Conservation (phyloP, 2,329 filamentous ascomycete genomes). For the Alternaria brassicae region DNA sequence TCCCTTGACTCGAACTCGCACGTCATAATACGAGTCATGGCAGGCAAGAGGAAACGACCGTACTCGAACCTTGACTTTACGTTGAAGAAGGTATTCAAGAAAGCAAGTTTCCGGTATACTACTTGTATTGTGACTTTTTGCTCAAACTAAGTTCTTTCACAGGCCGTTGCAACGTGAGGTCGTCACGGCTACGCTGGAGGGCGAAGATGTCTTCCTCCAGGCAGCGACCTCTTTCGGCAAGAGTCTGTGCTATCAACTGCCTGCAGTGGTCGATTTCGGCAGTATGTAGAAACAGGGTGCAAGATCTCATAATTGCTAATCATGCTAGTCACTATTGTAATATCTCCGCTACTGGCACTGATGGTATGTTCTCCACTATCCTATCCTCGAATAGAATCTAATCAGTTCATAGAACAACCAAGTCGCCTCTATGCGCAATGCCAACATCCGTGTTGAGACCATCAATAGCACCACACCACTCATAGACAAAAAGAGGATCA, state of each 20-base stretch:
- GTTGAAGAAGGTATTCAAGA: constrained; percentile 74
- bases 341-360: constrained; percentile 86
- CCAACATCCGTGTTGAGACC: constrained; percentile 80
- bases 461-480: constrained; percentile 83
- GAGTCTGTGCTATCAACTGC: constrained; percentile 90
- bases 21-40: constrained; percentile 32
- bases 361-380: constrained; percentile 68
- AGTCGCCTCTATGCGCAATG: constrained; percentile 76
- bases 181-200: constrained; percentile 78
- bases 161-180: constrained; percentile 89
- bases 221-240: constrained; percentile 92
- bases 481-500: constrained; percentile 70
- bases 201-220: constrained; percentile 91
- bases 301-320: constrained; percentile 17
- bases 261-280: constrained; percentile 84
- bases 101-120: constrained; percentile 71
- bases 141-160: constrained; percentile 12
- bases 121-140: neutral
- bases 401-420: constrained; percentile 75
- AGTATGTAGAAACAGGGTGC: constrained; percentile 62
- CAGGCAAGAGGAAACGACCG: constrained; percentile 37
- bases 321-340: constrained; percentile 78
- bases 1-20: neutral
- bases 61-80: constrained; percentile 74
- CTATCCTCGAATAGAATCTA: constrained; percentile 4